Evolutionary conservation across 176 grass and related monocot genomes (phyloP).

Genomic region (Triticum urartu): DNA sequence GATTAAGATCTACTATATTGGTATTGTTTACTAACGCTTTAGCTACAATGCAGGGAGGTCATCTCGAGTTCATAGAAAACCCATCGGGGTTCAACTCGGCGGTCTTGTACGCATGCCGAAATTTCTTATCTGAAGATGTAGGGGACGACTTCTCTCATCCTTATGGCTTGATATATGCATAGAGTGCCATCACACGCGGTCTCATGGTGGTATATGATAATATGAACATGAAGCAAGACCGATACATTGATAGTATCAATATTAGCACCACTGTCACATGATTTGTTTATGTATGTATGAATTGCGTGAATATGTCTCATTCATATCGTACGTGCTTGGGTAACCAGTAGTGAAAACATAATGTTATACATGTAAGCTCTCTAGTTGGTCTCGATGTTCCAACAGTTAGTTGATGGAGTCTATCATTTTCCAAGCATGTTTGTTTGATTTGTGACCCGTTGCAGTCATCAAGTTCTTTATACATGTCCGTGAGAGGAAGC

Average conservation of each 20-base stretch:
- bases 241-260: neutral
- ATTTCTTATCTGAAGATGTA: constrained; percentile 44
- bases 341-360: neutral
- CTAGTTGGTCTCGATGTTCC: too few species aligned
- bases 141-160: constrained; percentile 46
- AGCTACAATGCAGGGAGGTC: constrained; percentile 57
- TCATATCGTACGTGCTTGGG: neutral
- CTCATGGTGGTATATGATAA: neutral
- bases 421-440: too few species aligned
- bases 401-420: too few species aligned
- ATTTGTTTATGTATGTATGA: neutral
- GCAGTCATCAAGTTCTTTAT: too few species aligned
- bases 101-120: constrained; percentile 58
- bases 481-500: too few species aligned
- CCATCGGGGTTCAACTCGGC: constrained; percentile 74
- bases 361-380: constrained; percentile 1
- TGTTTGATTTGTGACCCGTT: too few species aligned
- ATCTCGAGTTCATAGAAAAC: constrained; percentile 93
- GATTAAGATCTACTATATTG: neutral
- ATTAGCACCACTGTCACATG: neutral
- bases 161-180: constrained; percentile 53
- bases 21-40: neutral
- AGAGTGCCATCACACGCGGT: neutral
- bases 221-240: neutral
- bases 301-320: neutral